Conservation (phyloP, 202 grass and related monocot species). For the Dendrocalamus latiflorus region DNA sequence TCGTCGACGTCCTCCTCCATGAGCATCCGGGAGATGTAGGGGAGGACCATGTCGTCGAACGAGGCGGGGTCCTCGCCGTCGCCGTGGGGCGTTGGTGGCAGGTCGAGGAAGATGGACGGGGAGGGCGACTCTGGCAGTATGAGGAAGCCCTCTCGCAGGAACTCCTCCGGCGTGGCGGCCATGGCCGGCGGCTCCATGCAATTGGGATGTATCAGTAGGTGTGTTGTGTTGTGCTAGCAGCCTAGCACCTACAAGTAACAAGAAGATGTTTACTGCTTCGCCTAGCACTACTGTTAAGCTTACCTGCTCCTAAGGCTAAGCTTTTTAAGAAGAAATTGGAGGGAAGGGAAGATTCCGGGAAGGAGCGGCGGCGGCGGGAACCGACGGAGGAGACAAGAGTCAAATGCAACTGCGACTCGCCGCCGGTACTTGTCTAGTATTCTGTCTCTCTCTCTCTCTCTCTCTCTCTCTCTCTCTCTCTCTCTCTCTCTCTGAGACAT, state of each 20-base stretch:
- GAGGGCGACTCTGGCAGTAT: constrained; percentile 25
- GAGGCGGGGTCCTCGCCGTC: not conserved
- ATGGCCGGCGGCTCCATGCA: not conserved
- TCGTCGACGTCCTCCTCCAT: constrained; percentile 54
- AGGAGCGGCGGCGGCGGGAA: not conserved
- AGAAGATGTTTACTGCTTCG: too few relatives aligned
- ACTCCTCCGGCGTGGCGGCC: too few relatives aligned
- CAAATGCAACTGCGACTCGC: not conserved
- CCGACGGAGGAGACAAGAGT: not conserved
- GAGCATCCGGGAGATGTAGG: constrained; percentile 57
- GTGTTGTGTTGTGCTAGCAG: too few relatives aligned
- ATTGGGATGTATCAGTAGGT: too few relatives aligned
- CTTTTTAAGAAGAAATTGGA: too few relatives aligned
- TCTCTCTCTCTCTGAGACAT: too few relatives aligned
- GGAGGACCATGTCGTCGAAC: constrained; percentile 45
- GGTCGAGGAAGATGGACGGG: constrained; percentile 24
- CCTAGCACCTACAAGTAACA: too few relatives aligned
- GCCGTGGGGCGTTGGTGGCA: constrained; percentile 24
- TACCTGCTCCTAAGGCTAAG: too few relatives aligned
- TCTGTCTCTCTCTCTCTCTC: too few relatives aligned
- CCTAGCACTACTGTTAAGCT: too few relatives aligned
- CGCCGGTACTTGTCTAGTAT: not conserved
- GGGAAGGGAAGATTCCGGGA: not conserved
- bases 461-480: too few relatives aligned
- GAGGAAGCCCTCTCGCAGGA: constrained; percentile 1